A percentile compares a stretch with the other conserved stretches of the same genome.
Evolutionary conservation across 345 rosid genomes (phyloP).

Genomic region (Luvunga scandens): DNA sequence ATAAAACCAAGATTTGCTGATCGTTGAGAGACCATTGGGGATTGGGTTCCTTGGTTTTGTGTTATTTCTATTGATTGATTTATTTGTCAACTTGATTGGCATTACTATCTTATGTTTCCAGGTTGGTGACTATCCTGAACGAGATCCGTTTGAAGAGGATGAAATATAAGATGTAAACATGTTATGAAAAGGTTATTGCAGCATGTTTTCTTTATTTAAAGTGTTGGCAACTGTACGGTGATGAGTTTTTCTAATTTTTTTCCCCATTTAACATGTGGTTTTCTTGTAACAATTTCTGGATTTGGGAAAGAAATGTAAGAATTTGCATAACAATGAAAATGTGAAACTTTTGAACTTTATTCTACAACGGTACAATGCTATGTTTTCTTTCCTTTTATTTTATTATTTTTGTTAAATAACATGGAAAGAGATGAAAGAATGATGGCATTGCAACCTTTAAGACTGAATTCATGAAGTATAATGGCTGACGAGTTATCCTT

Average conservation of each 20-base stretch:
- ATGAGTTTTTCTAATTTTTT: background rate
- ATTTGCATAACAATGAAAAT: background rate
- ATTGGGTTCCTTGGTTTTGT: no score
- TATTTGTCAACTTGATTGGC: background rate
- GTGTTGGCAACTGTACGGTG: no score
- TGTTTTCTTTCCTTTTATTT: background rate
- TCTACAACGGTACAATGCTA: background rate
- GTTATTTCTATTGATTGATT: background rate
- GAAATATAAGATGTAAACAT: constrained; percentile 44
- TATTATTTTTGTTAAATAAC: background rate
- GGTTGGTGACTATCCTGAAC: constrained; percentile 90
- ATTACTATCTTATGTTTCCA: constrained; percentile 21
- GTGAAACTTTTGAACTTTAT: background rate
- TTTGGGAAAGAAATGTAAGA: background rate
- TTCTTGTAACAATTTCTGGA: background rate
- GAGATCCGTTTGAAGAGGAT: constrained; percentile 78
- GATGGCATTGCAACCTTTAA: background rate
- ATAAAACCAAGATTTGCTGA: background rate
- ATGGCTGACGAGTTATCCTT: no score
- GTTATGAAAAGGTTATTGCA: background rate
- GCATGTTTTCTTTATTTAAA: no score
- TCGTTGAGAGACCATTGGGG: no score
- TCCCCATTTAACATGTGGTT: background rate
- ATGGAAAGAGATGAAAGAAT: background rate
- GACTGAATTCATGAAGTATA: no score